These are phyloP conservation scores for Scheffersomyces spartinae DNA, from an alignment of 805 yeast genomes.

Conservation along the genomic window DNA sequence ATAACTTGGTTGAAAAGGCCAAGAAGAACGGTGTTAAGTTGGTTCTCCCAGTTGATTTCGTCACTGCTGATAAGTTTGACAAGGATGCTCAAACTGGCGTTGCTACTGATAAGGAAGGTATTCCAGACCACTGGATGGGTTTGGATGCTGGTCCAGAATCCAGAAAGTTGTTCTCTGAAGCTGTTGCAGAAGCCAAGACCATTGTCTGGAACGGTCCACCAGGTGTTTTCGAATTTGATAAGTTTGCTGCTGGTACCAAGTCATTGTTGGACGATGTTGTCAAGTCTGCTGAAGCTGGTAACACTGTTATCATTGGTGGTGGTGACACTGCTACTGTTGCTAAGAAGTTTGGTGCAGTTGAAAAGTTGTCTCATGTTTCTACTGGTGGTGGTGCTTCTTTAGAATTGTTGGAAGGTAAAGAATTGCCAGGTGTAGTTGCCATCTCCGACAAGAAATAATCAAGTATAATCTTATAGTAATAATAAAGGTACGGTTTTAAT, in stretches of 20 bases:
- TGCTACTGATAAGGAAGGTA: conserved; percentile 86
- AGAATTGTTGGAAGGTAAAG: conserved; percentile 98
- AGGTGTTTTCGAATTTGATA: conserved; percentile 97
- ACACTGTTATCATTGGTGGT: conserved; percentile 95
- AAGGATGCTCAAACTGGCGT: conserved; percentile 78
- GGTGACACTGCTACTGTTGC: conserved; percentile 99
- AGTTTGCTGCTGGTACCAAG: conserved; percentile 87
- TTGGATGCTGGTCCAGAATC: conserved; percentile 93
- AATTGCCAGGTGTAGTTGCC: conserved; percentile 93
- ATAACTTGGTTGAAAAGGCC: conserved; percentile 87
- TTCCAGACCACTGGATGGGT: conserved; percentile 93
- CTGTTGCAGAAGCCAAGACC: conserved; percentile 90
- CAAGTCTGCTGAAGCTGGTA: conserved; percentile 74
- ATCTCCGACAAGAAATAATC: conserved; percentile 52
- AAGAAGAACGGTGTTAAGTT: conserved; percentile 91
- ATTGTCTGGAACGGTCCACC: conserved; percentile 99
- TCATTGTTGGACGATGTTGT: conserved; percentile 82
- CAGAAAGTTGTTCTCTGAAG: conserved; percentile 61
- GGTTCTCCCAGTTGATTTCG: conserved; percentile 90
- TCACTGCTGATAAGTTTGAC: conserved; percentile 89
- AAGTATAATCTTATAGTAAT: too few species aligned
- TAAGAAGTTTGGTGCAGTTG: conserved; percentile 95
- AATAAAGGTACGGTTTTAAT: too few species aligned
- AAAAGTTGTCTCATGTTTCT: conserved; percentile 94
- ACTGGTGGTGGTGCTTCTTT: conserved; percentile 99